These are phyloP conservation scores for Aspergillus pseudotamarii DNA, from an alignment of 2,329 filamentous ascomycete genomes.

Conservation along the genomic window DNA sequence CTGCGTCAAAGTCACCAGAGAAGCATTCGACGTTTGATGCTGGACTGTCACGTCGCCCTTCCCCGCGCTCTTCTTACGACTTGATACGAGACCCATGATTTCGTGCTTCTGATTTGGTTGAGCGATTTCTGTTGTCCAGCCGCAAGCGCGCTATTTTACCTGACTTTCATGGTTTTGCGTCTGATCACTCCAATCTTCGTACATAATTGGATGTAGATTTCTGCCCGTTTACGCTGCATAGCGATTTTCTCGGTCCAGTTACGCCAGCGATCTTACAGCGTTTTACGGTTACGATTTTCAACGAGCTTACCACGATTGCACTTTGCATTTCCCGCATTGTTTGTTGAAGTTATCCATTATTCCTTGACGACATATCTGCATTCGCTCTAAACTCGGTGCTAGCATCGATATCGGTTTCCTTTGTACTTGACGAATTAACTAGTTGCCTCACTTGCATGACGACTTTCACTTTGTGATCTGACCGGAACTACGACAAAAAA, in stretches of 20 bases:
- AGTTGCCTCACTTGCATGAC: conserved; percentile 10
- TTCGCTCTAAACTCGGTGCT: conserved; percentile 6
- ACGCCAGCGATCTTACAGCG: conserved; percentile 25
- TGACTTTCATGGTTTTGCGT: conserved; percentile 15
- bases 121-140: conserved; percentile 27
- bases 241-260: conserved; percentile 22
- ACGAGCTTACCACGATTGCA: conserved; percentile 37
- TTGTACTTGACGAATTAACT: conserved; percentile 16
- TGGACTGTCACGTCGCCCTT: conserved; percentile 27
- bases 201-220: conserved; percentile 30
- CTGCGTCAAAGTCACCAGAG: conserved; percentile 7
- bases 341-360: conserved; percentile 18
- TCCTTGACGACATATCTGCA: conserved; percentile 18
- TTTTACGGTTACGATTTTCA: conserved; percentile 37
- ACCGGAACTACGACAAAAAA: not conserved
- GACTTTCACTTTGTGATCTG: not conserved
- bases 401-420: conserved; percentile 5
- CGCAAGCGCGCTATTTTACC: conserved; percentile 19
- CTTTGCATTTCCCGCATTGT: conserved; percentile 30
- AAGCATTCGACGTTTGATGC: conserved; percentile 23
- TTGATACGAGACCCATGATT: conserved; percentile 48
- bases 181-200: conserved; percentile 17
- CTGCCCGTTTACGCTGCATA: conserved; percentile 18
- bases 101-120: conserved; percentile 32
- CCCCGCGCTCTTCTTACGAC: conserved; percentile 41